Base-by-base conservation (phyloP, 2,329 filamentous ascomycete genomes). In the Verticillium isaacii region DNA sequence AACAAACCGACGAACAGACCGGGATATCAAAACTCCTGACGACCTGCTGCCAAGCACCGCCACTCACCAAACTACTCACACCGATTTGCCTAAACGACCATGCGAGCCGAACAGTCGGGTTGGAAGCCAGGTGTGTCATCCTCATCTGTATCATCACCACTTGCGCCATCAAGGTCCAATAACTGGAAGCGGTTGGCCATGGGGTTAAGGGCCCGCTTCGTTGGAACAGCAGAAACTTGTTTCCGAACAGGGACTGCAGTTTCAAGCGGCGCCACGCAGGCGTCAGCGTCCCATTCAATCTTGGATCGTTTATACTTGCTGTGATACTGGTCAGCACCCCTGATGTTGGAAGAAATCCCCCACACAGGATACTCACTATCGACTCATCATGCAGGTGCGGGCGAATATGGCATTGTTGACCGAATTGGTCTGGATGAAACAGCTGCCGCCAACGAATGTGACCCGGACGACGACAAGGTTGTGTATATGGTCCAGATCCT, bases 401-500 rank as follows among this genome's bases (percentile, higher is more conserved):
- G 91, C 91, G 73, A 89, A 91, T 59, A 92, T 82, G 12, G 91
- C 89, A 64, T 89, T 88, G 69, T 89, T 83, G 11, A 96, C 82
- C 0, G 91, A 92, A 72, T 93, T 96, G 8, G 89, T 91, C 61
- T 85, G 87, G 66, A 96, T 86, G 72, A 85, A 85, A 62, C 84
- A 89, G 72, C 87, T 84, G 4, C 80, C 80, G 19, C 80, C 77
- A 2, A 75, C 73, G 72, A 90, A 89, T 8, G 76, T 74, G 55
- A 95, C 76, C 54, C 83, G 83, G 68, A 95, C 80, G 12, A 96
- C 83, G 25, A 89, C 78, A 1, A 96, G 80, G 64, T 91, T 91
- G 77, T 94, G 88, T 63, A 96, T 94, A 71, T 96, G 92, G 29
- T 93, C 89, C 41, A 95, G 80, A 68, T 96, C 90, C 5, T 88